Evolutionary conservation across 768 basidiomycete genomes (phyloP).

Genomic region (Tephrocybe sp.): DNA sequence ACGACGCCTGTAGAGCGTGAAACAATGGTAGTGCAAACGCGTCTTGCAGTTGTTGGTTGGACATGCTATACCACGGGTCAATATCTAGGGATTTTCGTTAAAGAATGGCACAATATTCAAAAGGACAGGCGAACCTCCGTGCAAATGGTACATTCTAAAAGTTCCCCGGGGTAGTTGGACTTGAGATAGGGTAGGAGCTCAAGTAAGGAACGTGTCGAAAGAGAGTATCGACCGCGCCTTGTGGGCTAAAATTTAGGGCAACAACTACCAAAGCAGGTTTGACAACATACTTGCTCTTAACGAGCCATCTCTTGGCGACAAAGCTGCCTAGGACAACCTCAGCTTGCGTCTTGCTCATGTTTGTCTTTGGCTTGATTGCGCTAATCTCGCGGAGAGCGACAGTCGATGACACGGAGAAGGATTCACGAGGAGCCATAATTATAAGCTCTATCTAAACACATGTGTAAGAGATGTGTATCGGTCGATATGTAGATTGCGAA

Average conservation of each 20-base stretch:
- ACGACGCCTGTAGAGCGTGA: conserved; percentile 44
- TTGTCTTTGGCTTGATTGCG: conserved; percentile 51
- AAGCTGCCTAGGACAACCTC: conserved; percentile 74
- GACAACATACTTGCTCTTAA: conserved; percentile 67
- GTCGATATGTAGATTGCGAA: neutral
- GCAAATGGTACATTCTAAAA: conserved; percentile 73
- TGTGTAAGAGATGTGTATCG: neutral
- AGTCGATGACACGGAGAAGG: conserved; percentile 75
- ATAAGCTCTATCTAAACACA: conserved; percentile 75
- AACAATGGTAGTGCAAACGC: conserved; percentile 66
- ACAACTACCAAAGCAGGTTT: too few relatives aligned
- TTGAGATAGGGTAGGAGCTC: conserved; percentile 77
- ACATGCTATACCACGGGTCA: conserved; percentile 71
- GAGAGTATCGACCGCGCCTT: conserved; percentile 68
- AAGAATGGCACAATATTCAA: neutral
- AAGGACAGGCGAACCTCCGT: conserved; percentile 44
- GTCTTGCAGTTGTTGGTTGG: conserved; percentile 57
- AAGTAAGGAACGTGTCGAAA: conserved; percentile 70
- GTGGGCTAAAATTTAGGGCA: conserved; percentile 10
- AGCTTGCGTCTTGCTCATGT: conserved; percentile 73
- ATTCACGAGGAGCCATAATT: conserved; percentile 71
- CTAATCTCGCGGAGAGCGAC: conserved; percentile 72
- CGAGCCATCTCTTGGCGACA: conserved; percentile 78
- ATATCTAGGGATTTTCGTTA: conserved; percentile 36
- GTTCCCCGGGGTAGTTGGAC: conserved; percentile 66